phyloP scores from a whole-genome alignment of 1,284 basidiomycete species.

The Singerocomus rubriflavus region DNA sequence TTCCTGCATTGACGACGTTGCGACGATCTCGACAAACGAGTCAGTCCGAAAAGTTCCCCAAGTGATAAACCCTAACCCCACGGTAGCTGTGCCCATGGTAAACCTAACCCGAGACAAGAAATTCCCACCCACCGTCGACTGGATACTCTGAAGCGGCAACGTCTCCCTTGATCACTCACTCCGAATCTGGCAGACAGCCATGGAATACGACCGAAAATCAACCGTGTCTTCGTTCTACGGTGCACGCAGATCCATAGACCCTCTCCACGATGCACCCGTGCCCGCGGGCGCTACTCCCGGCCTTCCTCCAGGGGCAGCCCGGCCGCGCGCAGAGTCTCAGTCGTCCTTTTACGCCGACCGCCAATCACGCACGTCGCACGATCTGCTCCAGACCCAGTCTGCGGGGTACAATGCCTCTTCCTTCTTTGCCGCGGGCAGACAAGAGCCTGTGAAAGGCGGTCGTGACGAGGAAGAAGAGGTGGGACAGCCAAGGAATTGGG shows the following conservation, averaged over 20 bases:
- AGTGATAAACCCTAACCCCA: too few species aligned
- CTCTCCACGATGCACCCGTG: conserved; percentile 46
- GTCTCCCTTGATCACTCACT: conserved; percentile 1
- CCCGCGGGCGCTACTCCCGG: conserved; percentile 6
- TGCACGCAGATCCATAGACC: conserved; percentile 58
- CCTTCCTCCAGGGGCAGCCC: conserved; percentile 29
- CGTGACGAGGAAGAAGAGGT: conserved; percentile 53
- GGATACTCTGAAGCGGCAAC: neutral
- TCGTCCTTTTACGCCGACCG: conserved; percentile 58
- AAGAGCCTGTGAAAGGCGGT: conserved; percentile 72
- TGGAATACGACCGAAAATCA: conserved; percentile 67
- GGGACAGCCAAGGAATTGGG: conserved; percentile 58
- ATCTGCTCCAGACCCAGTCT: conserved; percentile 39
- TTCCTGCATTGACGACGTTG: too few species aligned
- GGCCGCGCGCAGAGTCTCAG: conserved; percentile 57
- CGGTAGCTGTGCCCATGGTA: too few species aligned
- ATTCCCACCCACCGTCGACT: conserved; percentile 18
- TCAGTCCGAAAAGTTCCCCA: too few species aligned
- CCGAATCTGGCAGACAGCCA: conserved; percentile 16
- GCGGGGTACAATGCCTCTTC: conserved; percentile 71
- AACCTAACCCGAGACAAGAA: conserved; percentile 3
- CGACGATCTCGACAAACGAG: too few species aligned
- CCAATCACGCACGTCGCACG: conserved; percentile 41
- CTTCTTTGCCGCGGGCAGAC: conserved; percentile 61
- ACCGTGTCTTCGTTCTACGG: conserved; percentile 75